A percentile compares a stretch with the other conserved stretches of the same genome.
These are phyloP conservation scores for Canna indica DNA, from an alignment of 176 grass and related monocot genomes.

Conservation along the genomic window DNA sequence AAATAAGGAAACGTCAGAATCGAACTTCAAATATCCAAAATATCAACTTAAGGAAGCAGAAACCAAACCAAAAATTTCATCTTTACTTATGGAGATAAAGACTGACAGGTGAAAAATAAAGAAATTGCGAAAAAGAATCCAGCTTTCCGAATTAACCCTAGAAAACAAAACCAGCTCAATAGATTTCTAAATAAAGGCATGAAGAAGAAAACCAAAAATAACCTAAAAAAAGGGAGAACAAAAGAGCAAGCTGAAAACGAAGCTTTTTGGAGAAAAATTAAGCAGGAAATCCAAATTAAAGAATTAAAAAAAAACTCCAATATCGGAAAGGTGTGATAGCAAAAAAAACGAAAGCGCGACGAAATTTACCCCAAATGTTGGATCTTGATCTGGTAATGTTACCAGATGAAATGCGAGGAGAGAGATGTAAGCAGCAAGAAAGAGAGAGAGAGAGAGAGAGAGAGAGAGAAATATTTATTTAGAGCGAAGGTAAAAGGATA, in stretches of 20 bases:
- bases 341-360: background rate
- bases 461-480: too few species aligned
- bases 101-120: too few species aligned
- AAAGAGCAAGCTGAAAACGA: background rate
- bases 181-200: background rate
- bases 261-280: background rate
- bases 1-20: background rate
- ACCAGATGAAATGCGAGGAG: background rate
- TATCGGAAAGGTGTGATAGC: background rate
- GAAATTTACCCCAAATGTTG: background rate
- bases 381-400: background rate
- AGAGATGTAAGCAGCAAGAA: too few species aligned
- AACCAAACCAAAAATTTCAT: background rate
- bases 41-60: too few species aligned
- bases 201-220: background rate
- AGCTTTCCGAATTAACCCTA: background rate
- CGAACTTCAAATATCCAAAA: background rate
- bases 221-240: background rate
- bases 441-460: background rate
- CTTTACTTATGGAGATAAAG: background rate
- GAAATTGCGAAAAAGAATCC: background rate
- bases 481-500: too few species aligned
- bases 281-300: background rate
- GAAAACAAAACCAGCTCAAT: background rate
- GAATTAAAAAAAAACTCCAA: background rate